A percentile compares a stretch with the other conserved stretches of the same genome.
Evolutionary conservation across 1,284 basidiomycete genomes (phyloP).

Genomic region (Trametes hirsuta): DNA sequence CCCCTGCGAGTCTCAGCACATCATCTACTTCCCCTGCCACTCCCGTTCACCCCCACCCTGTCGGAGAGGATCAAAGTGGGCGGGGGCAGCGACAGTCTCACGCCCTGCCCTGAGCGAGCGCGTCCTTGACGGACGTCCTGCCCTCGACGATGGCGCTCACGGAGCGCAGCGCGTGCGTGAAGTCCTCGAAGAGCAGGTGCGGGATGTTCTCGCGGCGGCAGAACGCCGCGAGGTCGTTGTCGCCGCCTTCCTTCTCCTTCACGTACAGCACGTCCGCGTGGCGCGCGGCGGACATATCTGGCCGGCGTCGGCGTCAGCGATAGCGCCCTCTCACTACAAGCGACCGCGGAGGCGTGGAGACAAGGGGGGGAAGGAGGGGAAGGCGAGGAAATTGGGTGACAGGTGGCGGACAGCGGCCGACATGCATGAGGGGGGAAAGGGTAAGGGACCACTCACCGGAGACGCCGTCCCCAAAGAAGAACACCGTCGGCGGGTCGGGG

Average conservation of each 20-base stretch:
- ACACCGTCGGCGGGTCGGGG: constrained; percentile 73
- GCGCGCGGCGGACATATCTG: constrained; percentile 87
- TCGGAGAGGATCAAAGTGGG: not conserved
- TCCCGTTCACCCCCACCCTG: not conserved
- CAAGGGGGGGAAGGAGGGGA: not conserved
- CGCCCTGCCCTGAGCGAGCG: constrained; percentile 35
- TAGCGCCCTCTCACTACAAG: not conserved
- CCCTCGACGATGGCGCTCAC: constrained; percentile 71
- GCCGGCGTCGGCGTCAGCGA: not conserved
- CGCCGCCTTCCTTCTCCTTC: constrained; percentile 77
- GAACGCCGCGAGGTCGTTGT: constrained; percentile 85
- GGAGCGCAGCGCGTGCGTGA: constrained; percentile 58
- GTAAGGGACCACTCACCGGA: constrained; percentile 60
- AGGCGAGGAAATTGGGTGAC: not conserved
- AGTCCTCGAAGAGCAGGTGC: constrained; percentile 71
- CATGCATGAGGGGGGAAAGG: not conserved
- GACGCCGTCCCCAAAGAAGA: constrained; percentile 96
- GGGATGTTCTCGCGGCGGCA: constrained; percentile 71
- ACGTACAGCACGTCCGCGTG: constrained; percentile 93
- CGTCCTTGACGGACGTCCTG: constrained; percentile 49
- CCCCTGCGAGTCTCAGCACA: not conserved
- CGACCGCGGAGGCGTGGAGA: too few relatives aligned
- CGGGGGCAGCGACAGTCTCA: constrained; percentile 7
- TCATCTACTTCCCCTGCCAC: not conserved
- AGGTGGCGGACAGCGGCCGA: not conserved